Percentiles rank a stretch among this genome's conserved stretches.
phyloP scores from a whole-genome alignment of 768 basidiomycete genomes.

The Grammothele lineata region DNA sequence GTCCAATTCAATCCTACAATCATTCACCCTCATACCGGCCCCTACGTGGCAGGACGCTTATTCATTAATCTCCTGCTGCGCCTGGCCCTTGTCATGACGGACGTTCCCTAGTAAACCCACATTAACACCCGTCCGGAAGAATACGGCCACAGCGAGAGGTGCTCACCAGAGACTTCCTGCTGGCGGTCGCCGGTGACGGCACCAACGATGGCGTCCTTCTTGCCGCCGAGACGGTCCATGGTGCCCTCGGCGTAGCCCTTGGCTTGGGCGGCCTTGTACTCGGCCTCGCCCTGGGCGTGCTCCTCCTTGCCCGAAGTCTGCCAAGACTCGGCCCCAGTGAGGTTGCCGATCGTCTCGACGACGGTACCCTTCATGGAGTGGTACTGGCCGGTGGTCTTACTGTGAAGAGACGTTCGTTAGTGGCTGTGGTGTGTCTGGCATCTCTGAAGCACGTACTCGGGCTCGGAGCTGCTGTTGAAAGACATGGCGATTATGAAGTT shows the following conservation, averaged over 20 bases:
- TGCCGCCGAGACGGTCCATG: conserved; percentile 41
- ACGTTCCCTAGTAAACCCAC: conserved; percentile 40
- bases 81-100: conserved; percentile 50
- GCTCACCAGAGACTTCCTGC: conserved; percentile 46
- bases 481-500: conserved; percentile 18
- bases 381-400: conserved; percentile 34
- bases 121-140: background rate
- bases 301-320: conserved; percentile 42
- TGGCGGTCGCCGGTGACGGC: conserved; percentile 49
- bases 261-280: conserved; percentile 43
- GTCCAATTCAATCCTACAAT: no score
- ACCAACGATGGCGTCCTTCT: conserved; percentile 51
- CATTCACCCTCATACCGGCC: no score
- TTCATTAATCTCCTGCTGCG: conserved; percentile 51
- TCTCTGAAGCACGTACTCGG: conserved; percentile 6
- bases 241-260: conserved; percentile 50
- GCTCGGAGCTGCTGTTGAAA: no score
- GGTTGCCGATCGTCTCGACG: conserved; percentile 37
- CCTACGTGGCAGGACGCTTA: no score
- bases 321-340: conserved; percentile 40
- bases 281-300: conserved; percentile 42
- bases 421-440: background rate
- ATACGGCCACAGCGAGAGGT: background rate
- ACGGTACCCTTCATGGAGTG: conserved; percentile 35
- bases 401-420: conserved; percentile 1